phyloP scores from a whole-genome alignment of 2,329 filamentous ascomycete species.

The Talaromyces islandicus region DNA sequence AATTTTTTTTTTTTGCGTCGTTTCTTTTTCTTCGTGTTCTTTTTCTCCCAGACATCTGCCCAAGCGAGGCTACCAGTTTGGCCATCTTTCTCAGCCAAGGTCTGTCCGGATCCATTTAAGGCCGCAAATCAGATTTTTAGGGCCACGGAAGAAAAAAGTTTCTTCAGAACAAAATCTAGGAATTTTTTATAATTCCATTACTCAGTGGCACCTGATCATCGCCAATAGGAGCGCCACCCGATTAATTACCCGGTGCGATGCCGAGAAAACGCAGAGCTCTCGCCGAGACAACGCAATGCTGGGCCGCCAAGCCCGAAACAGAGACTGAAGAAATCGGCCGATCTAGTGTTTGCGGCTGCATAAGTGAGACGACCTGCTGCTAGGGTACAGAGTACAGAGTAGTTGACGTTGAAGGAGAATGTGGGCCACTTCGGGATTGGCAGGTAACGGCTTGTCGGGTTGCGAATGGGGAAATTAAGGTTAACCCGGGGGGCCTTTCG shows the following conservation, averaged over 20 bases:
- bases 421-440: neutral
- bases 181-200: neutral
- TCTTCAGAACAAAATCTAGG: too few species aligned
- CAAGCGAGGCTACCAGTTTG: neutral
- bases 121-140: neutral
- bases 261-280: neutral
- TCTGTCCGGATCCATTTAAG: neutral
- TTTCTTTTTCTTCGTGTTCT: neutral
- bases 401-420: neutral
- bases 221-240: neutral
- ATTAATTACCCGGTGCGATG: neutral
- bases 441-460: neutral
- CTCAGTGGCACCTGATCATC: neutral
- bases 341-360: neutral
- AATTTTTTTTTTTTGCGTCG: neutral
- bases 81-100: neutral
- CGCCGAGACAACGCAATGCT: neutral
- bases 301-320: neutral
- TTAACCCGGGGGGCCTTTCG: too few species aligned
- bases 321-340: neutral
- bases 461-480: neutral
- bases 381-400: neutral
- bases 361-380: neutral
- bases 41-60: neutral
- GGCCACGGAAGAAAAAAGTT: neutral